These are phyloP conservation scores for Trichosporon faecale DNA, from an alignment of 1,284 basidiomycete genomes.

Conservation along the genomic window DNA sequence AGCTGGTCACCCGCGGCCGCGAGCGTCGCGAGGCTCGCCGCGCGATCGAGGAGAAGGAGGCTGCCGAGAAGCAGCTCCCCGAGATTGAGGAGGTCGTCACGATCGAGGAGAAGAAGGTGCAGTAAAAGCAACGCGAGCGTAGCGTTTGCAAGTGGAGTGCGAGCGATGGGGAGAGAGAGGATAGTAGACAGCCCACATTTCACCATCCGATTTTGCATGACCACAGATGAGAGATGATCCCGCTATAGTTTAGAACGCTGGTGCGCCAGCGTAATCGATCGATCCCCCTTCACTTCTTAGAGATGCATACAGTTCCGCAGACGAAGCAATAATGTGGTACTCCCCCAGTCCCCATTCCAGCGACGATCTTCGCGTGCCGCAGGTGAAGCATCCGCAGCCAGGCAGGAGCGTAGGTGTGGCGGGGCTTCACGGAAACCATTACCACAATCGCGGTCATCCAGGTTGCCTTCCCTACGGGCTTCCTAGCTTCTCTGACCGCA, in stretches of 20 bases:
- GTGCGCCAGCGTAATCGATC: neutral
- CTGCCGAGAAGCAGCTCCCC: slow-evolving; percentile 20
- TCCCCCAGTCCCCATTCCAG: too few species aligned
- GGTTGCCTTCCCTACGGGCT: too few species aligned
- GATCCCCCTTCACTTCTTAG: neutral
- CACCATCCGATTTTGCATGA: slow-evolving; percentile 5
- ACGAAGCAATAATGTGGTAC: too few species aligned
- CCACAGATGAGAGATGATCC: neutral
- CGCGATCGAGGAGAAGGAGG: slow-evolving; percentile 39
- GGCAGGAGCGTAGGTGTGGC: too few species aligned
- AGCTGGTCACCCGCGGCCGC: slow-evolving; percentile 76
- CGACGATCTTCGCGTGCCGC: too few species aligned
- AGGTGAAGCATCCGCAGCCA: too few species aligned
- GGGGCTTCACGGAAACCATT: too few species aligned
- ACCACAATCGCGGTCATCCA: too few species aligned
- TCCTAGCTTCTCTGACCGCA: too few species aligned
- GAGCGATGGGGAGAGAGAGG: neutral
- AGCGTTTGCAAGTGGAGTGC: neutral
- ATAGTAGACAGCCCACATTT: neutral
- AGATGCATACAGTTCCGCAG: slow-evolving; percentile 2
- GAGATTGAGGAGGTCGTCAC: slow-evolving; percentile 23
- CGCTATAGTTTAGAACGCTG: neutral
- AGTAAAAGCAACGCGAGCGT: slow-evolving; percentile 15
- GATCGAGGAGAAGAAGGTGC: slow-evolving; percentile 26
- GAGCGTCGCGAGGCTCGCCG: slow-evolving; percentile 63